Evolutionary conservation across 331 rosid genomes (phyloP).

Genomic region (Pyracantha coccinea): DNA sequence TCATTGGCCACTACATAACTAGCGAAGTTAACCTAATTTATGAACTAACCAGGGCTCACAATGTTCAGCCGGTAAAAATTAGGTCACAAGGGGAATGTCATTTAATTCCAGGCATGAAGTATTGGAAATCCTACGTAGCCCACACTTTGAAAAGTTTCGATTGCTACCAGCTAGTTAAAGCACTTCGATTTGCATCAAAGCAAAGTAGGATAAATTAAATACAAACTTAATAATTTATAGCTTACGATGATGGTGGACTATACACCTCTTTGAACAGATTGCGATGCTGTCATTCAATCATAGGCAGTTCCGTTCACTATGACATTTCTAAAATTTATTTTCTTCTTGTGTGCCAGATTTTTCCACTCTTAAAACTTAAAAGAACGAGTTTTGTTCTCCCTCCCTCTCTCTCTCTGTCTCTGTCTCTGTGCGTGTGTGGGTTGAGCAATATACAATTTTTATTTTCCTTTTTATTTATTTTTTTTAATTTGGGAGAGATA

Average conservation of each 20-base stretch:
- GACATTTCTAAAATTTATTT: not conserved
- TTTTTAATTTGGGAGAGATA: not conserved
- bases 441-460: not conserved
- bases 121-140: conserved; percentile 64
- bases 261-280: not conserved
- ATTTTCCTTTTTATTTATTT: not conserved
- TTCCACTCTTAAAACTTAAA: not conserved
- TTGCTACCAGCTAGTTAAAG: conserved; percentile 13
- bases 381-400: not conserved
- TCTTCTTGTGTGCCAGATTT: not conserved
- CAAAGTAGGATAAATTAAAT: no score
- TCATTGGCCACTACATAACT: not conserved
- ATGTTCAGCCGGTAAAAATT: conserved; percentile 11
- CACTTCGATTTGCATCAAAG: conserved; percentile 35
- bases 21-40: not conserved
- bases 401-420: no score
- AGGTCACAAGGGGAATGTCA: conserved; percentile 22
- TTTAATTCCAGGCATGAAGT: conserved; percentile 7
- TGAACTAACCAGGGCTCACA: not conserved
- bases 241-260: not conserved
- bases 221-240: not conserved
- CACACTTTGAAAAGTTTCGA: conserved; percentile 13
- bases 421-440: not conserved
- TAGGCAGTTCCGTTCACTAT: not conserved
- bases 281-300: no score